Evolutionary conservation across 2,329 filamentous ascomycete species (phyloP).

Genomic region (Pseudogymnoascus verrucosus): DNA sequence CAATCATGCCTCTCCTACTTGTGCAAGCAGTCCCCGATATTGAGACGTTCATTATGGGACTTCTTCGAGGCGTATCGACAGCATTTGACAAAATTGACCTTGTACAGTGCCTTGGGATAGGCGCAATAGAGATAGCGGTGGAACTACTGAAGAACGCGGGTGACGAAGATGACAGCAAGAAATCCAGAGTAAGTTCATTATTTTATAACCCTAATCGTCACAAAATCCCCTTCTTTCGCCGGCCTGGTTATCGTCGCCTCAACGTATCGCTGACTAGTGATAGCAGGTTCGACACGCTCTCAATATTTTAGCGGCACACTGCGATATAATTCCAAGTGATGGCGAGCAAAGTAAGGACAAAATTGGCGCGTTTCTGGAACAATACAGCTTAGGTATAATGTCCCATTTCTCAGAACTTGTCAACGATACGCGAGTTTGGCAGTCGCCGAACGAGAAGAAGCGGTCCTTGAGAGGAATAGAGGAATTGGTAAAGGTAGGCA

Average conservation of each 20-base stretch:
- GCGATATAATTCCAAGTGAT: conserved; percentile 35
- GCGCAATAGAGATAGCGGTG: conserved; percentile 67
- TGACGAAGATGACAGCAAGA: conserved; percentile 53
- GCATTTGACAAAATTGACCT: conserved; percentile 62
- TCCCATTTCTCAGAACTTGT: conserved; percentile 71
- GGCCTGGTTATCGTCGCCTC: neutral
- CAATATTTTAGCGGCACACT: conserved; percentile 37
- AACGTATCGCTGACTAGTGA: conserved; percentile 11
- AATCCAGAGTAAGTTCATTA: conserved; percentile 43
- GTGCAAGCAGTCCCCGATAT: conserved; percentile 48
- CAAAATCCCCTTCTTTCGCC: neutral
- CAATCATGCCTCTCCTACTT: conserved; percentile 52
- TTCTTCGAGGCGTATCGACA: conserved; percentile 60
- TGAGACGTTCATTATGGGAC: conserved; percentile 59
- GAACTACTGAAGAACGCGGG: conserved; percentile 76
- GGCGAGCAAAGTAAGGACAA: conserved; percentile 33
- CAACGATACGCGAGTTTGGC: conserved; percentile 55
- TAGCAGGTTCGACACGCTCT: conserved; percentile 25
- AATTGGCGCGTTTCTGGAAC: conserved; percentile 69
- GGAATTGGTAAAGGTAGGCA: conserved; percentile 75
- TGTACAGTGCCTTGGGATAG: conserved; percentile 60
- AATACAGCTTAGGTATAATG: conserved; percentile 80
- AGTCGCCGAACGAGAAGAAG: conserved; percentile 59
- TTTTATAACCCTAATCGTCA: neutral
- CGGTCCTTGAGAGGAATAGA: conserved; percentile 76